Base-by-base conservation (phyloP, 345 rosid genomes). In the Eutrema yunnanense region DNA sequence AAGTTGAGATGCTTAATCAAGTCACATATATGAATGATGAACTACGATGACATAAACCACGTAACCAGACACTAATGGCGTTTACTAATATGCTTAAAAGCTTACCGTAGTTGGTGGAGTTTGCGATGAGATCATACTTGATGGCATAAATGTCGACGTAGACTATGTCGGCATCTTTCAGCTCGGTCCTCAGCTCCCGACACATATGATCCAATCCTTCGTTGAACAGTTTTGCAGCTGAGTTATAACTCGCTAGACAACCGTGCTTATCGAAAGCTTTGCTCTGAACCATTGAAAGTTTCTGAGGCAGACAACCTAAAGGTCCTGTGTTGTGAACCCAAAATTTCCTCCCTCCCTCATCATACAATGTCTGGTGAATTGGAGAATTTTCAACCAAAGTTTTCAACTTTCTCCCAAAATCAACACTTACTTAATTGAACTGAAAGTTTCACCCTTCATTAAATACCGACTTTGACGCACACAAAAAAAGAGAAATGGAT, bases 281-380 rank as follows among this genome's bases (percentile, higher is more conserved):
- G 36, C 77, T 82, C 54, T 73, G 61, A 62, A 77, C 85, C 56
- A 80, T 53, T 14, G 90, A 71, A 65, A 92, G 98, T 62, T 86
- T 86, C 52, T 92, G 96, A 65, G 98, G 98, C 4, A 92, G 83
- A 76, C 98, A 92, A 43, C 96, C 98, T 60, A 92, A 58, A 4
- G 96, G 98, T n/a, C 96, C 95, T 0, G 95, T 92, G 67, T 92
- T 90, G 73, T 92, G 95, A 47, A 92, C 80, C 98, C 96, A 92
- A 65, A 92, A 90, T 77, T 86, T 88, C 76, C 95, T 81, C 11
- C 88, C 92, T 49, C 96, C 96, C 69, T 84, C 80, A 75, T 77
- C 43, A 51, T 89, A 86, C 60, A 89, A 73, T 50, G 74, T 62
- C 92, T 92, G 61, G 34, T 62, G 27, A 19, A 41, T 36, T 26